Evolutionary conservation across 2,329 filamentous ascomycete genomes (phyloP).

Genomic region (Nannizzia gypsea): DNA sequence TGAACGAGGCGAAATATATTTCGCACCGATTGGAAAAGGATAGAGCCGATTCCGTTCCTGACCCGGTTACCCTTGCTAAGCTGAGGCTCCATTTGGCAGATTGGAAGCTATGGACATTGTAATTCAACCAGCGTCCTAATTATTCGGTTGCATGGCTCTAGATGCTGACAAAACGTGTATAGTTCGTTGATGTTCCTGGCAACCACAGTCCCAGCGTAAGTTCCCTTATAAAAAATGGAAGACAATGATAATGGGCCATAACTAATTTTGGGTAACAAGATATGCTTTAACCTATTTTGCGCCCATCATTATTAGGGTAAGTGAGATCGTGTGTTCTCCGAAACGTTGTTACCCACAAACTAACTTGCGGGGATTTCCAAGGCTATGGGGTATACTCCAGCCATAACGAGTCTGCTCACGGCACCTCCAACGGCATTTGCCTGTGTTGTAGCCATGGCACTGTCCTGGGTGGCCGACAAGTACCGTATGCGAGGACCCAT

Average conservation of each 20-base stretch:
- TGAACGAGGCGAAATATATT: conserved; percentile 35
- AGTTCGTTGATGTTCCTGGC: conserved; percentile 11
- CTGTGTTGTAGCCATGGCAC: conserved; percentile 16
- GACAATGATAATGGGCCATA: background rate
- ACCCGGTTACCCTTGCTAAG: conserved; percentile 38
- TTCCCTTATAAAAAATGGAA: background rate
- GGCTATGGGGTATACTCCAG: conserved; percentile 22
- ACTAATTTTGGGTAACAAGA: conserved; percentile 3
- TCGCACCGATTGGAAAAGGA: conserved; percentile 41
- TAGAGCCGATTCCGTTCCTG: conserved; percentile 40
- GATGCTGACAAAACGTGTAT: background rate
- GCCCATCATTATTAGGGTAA: conserved; percentile 14
- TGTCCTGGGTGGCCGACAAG: conserved; percentile 21
- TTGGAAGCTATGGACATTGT: conserved; percentile 49
- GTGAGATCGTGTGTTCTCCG: conserved; percentile 3
- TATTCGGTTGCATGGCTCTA: conserved; percentile 11
- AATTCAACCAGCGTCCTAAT: conserved; percentile 17
- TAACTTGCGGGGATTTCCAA: conserved; percentile 13
- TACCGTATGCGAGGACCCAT: conserved; percentile 20
- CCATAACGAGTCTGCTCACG: conserved; percentile 19
- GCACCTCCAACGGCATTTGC: conserved; percentile 21
- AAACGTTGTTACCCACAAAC: background rate
- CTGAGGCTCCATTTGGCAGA: conserved; percentile 41
- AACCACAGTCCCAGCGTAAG: conserved; percentile 8
- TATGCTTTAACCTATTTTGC: conserved; percentile 10